phyloP scores from a whole-genome alignment of 2,329 filamentous ascomycete species.

The Sarocladiaceae sp. region DNA sequence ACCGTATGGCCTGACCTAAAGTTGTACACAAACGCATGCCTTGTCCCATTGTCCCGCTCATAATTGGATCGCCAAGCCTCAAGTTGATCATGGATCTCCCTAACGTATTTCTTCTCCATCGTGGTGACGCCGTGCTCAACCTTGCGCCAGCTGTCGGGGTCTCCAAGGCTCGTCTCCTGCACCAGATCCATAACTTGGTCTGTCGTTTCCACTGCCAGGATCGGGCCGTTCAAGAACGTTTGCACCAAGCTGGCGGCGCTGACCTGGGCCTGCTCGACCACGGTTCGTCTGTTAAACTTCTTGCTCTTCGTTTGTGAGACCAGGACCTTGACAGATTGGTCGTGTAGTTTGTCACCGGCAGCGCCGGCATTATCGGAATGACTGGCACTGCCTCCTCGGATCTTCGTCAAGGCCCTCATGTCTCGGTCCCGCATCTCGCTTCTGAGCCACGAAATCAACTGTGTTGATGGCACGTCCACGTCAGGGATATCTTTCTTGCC shows the following conservation, averaged over 20 bases:
- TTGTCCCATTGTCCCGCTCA: slow-evolving; percentile 48
- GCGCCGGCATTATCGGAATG: slow-evolving; percentile 24
- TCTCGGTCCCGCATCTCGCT: slow-evolving; percentile 78
- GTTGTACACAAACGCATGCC: slow-evolving; percentile 86
- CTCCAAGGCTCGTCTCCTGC: slow-evolving; percentile 67
- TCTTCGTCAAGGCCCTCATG: slow-evolving; percentile 48
- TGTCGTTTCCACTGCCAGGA: slow-evolving; percentile 82
- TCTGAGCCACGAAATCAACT: slow-evolving; percentile 77
- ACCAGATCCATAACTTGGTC: slow-evolving; percentile 79
- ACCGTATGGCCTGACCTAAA: slow-evolving; percentile 80
- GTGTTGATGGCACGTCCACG: slow-evolving; percentile 66
- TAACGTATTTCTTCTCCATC: slow-evolving; percentile 75
- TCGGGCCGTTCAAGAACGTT: slow-evolving; percentile 70
- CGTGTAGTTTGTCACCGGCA: slow-evolving; percentile 32
- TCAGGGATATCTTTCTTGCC: slow-evolving; percentile 71
- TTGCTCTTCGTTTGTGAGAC: slow-evolving; percentile 79
- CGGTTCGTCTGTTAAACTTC: slow-evolving; percentile 82
- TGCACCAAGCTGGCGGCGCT: slow-evolving; percentile 60
- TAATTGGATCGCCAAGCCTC: slow-evolving; percentile 56
- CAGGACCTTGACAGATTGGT: slow-evolving; percentile 80
- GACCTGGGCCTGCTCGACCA: slow-evolving; percentile 73
- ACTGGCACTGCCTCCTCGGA: slow-evolving; percentile 24
- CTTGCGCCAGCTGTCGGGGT: slow-evolving; percentile 78
- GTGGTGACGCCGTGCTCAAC: slow-evolving; percentile 75
- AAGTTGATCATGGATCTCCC: slow-evolving; percentile 77